Evolutionary conservation across 345 rosid genomes (phyloP), one percentile per base, ranked within the genome.

Genomic region (Acer yangbiense): DNA sequence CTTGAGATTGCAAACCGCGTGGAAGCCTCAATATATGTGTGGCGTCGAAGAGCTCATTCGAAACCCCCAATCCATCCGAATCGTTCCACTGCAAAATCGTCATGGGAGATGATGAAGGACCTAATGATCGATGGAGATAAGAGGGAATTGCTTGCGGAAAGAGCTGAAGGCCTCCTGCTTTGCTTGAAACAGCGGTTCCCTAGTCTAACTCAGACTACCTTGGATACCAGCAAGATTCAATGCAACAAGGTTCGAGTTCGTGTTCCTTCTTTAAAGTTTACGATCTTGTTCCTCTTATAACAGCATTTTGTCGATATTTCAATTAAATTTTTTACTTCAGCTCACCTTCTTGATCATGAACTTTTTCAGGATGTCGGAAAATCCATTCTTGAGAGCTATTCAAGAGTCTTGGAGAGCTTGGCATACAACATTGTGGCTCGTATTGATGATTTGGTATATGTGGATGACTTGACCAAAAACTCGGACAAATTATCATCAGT

Each of bases 51-150:
- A 81, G 78, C 86, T 74, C 79, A 88, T 79, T 79, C 87, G 3
- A 94, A 89, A 84, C 90, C 91, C 54, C 80, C 77, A 6, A 81
- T 73, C 41, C 86, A 79, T 32, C 81, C 87, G 23, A 86, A 79
- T 78, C 83, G 91, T 64, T 88, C 92, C 57, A 82, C 89, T 10
- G 74, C 94, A 29, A 94, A 87, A 78, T 83, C 93, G 13, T 92
- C 99, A 3, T 94, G 99, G 99, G 98, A 86, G 44, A 86, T 92
- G 90, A 93, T 94, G 9, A 96, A 94, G 85, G 99, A 96, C 54
- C 85, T 86, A 68, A 93, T 96, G 95, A 81, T 87, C 65, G 94
- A 91, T 79, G 90, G 91, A 18, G 99, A 93, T 41, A 96, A 92
- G 84, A 88, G 97, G 69, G 99, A 91, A 76, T 71, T 91, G 71